Percentiles rank a stretch among this genome's conserved stretches.
Evolutionary conservation across 108 stramenopile species (phyloP).

Genomic region (Poteriospumella lacustris): DNA sequence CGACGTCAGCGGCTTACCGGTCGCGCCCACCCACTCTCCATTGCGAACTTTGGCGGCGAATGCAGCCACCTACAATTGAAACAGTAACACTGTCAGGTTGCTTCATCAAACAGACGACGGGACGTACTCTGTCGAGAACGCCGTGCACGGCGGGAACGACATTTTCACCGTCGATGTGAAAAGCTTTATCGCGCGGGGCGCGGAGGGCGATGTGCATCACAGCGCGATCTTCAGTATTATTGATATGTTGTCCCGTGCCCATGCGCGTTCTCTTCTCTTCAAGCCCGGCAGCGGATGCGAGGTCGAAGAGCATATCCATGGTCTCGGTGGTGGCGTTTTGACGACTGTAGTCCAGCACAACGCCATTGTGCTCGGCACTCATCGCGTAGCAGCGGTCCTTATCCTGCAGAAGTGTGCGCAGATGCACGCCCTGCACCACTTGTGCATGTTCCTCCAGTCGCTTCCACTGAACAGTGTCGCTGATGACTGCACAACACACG

Average conservation of each 20-base stretch:
- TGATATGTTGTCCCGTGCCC: constrained; percentile 85
- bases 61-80: not conserved
- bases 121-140: constrained; percentile 37
- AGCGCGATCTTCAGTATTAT: constrained; percentile 90
- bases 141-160: constrained; percentile 53
- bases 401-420: constrained; percentile 70
- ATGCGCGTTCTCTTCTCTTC: constrained; percentile 60
- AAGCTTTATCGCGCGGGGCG: constrained; percentile 55
- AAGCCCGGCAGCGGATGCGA: constrained; percentile 43
- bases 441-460: constrained; percentile 30
- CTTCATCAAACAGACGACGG: too few species aligned
- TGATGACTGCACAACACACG: not conserved
- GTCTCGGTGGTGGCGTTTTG: constrained; percentile 89
- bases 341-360: constrained; percentile 87
- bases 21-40: constrained; percentile 79
- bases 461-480: not conserved
- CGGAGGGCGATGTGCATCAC: constrained; percentile 94
- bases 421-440: constrained; percentile 46
- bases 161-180: constrained; percentile 77
- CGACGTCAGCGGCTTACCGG: constrained; percentile 84
- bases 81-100: not conserved
- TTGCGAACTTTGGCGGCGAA: constrained; percentile 81
- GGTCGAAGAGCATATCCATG: constrained; percentile 52
- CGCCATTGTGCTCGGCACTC: constrained; percentile 66
- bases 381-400: constrained; percentile 59